These are phyloP conservation scores for Dioscorea zingiberensis DNA, from an alignment of 106 monocot genomes.

Conservation along the genomic window DNA sequence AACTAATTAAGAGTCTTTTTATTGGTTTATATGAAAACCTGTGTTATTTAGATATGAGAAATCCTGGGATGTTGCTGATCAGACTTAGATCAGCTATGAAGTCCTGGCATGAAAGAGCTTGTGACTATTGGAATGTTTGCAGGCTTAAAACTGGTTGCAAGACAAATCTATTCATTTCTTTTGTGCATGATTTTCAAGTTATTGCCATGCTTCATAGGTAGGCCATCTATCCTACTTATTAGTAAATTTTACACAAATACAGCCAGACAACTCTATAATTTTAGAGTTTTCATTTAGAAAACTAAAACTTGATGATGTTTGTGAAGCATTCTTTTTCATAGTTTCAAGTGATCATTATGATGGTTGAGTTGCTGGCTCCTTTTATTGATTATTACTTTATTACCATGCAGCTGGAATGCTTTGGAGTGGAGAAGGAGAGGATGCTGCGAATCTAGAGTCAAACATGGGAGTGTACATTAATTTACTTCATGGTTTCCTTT, in stretches of 20 bases:
- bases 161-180: neutral
- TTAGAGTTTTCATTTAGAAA: neutral
- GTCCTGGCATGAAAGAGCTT: neutral
- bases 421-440: constrained; percentile 58
- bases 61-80: neutral
- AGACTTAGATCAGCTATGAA: neutral
- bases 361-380: neutral
- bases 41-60: neutral
- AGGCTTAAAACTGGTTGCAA: too few relatives aligned
- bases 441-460: constrained; percentile 57
- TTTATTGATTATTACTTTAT: neutral
- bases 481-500: constrained; percentile 73
- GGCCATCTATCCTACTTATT: too few relatives aligned
- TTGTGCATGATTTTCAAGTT: too few relatives aligned
- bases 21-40: neutral
- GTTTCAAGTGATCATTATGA: too few relatives aligned
- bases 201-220: too few relatives aligned
- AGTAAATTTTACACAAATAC: too few relatives aligned
- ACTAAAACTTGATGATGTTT: neutral
- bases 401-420: constrained; percentile 73
- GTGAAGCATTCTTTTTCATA: too few relatives aligned
- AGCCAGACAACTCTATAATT: neutral
- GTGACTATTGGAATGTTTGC: too few relatives aligned
- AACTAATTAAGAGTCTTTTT: neutral
- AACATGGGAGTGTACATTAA: constrained; percentile 70